Base-by-base conservation (phyloP, 495 filamentous ascomycete genomes). In the Daldinia loculata region DNA sequence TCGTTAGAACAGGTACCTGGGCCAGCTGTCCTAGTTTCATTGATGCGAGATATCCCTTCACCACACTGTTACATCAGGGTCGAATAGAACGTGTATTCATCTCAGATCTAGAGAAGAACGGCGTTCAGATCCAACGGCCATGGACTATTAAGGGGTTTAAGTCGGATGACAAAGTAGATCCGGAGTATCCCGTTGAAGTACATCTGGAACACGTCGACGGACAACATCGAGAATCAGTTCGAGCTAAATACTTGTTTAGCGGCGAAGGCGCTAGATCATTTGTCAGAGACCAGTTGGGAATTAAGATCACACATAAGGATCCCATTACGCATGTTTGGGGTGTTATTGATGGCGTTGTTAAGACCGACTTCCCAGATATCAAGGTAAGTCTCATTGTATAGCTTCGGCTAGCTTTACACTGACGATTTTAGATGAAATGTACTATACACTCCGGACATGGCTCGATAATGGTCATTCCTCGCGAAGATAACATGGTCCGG, bases 361-460 rank as follows among this genome's bases (percentile, higher is more conserved):
- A 90, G 61, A 93, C 91, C 0, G 84, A 92, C 70, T 93, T 93
- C 72, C 91, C 91, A 9, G 91, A 93, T 75, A 87, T 93, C 74
- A 88, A 87, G 79, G 84, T 84, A 53, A 12, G 80, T 63, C 9
- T 52, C 45, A 7, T 8, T 24, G 1, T 24, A 48, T 48, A 1
- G 5, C 17, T 24, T 30, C 3, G 8, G 11, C 79, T 78, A 8
- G 15, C 14, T 22, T 62, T 17, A 15, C 24, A 56, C 74, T 79
- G 36, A 81, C 51, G 30, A 19, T 1, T 3, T 43, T 67, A 94
- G 93, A 95, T 94, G 85, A 97, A 97, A 87, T 96, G 93, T 80
- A 96, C 91, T 1, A 88, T 93, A 61, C 87, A 90, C 63, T 89
- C 89, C 17, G 81, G 86, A 74, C 77, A 86, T 43, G 91, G 91